These are phyloP conservation scores for Glycine tomentella DNA, from an alignment of 306 rosid species.

Conservation along the genomic window DNA sequence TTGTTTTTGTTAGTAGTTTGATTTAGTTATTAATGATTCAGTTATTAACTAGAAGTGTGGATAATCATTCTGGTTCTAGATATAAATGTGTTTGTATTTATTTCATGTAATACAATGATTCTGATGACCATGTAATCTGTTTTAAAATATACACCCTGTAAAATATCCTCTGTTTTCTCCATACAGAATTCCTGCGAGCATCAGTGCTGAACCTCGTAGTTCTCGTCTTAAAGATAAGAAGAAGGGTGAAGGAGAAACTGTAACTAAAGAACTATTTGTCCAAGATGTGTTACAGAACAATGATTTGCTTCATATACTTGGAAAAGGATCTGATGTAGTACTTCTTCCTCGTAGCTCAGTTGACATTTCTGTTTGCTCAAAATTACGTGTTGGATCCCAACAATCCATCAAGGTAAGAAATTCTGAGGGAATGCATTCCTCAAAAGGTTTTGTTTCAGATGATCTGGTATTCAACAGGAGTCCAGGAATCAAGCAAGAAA, in stretches of 20 bases:
- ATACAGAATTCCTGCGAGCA: slow-evolving; percentile 68
- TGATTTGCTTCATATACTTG: slow-evolving; percentile 78
- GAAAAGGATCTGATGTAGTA: slow-evolving; percentile 78
- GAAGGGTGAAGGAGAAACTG: slow-evolving; percentile 90
- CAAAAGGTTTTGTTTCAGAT: slow-evolving; percentile 73
- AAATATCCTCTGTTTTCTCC: slow-evolving; percentile 48
- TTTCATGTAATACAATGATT: slow-evolving; percentile 22
- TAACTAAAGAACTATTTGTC: slow-evolving; percentile 88
- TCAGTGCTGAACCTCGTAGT: slow-evolving; percentile 81
- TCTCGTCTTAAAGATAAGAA: slow-evolving; percentile 93
- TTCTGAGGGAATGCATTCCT: slow-evolving; percentile 63
- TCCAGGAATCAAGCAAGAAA: slow-evolving; percentile 61
- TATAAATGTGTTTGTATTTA: too few relatives aligned
- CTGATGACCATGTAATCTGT: slow-evolving; percentile 32
- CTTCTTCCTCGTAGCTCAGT: slow-evolving; percentile 89
- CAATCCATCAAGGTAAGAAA: slow-evolving; percentile 57
- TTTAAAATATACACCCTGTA: slow-evolving; percentile 31
- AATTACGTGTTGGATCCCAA: slow-evolving; percentile 79
- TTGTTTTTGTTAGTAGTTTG: slow-evolving; percentile 29
- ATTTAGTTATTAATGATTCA: neutral
- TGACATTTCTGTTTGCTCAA: slow-evolving; percentile 80
- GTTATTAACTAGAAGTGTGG: too few relatives aligned
- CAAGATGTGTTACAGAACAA: slow-evolving; percentile 77
- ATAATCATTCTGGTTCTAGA: slow-evolving; percentile 9
- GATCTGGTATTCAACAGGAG: slow-evolving; percentile 62